phyloP scores from a whole-genome alignment of 2,329 filamentous ascomycete species.

The Phialemoniopsis sp. region DNA sequence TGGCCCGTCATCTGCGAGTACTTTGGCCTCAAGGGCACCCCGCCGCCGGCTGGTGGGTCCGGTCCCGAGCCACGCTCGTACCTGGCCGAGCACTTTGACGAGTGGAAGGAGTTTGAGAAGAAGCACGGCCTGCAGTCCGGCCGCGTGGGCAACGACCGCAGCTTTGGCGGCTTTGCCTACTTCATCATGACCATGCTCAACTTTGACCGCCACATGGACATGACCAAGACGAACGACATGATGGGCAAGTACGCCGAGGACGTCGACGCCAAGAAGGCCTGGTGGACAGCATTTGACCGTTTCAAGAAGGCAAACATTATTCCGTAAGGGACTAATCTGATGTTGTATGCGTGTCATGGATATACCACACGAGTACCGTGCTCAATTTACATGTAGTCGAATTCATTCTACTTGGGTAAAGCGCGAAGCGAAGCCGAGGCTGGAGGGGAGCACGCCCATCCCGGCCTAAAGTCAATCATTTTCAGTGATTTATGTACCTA shows the following conservation, averaged over 20 bases:
- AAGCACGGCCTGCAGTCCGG: slow-evolving; percentile 23
- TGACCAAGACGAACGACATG: slow-evolving; percentile 22
- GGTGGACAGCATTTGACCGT: slow-evolving; percentile 25
- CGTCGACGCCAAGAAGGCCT: slow-evolving; percentile 19
- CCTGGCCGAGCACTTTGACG: slow-evolving; percentile 21
- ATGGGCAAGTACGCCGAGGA: slow-evolving; percentile 22
- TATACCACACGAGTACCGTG: too few relatives aligned
- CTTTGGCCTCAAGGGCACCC: slow-evolving; percentile 36
- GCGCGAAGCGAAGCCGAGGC: too few relatives aligned
- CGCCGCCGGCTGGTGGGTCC: slow-evolving; percentile 17
- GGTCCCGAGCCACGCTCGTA: slow-evolving; percentile 24
- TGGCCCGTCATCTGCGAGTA: slow-evolving; percentile 41
- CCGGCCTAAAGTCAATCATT: too few relatives aligned
- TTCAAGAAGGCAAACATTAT: slow-evolving; percentile 25
- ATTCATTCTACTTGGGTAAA: too few relatives aligned
- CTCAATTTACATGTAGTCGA: too few relatives aligned
- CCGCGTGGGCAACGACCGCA: slow-evolving; percentile 23
- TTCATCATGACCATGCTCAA: slow-evolving; percentile 27
- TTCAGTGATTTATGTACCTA: too few relatives aligned
- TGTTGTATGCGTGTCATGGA: too few relatives aligned
- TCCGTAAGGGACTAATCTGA: slow-evolving; percentile 11
- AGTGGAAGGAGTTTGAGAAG: slow-evolving; percentile 24
- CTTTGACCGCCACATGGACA: slow-evolving; percentile 27
- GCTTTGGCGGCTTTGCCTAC: slow-evolving; percentile 20
- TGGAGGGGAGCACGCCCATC: too few relatives aligned